A percentile compares a stretch with the other conserved stretches of the same genome.
These are phyloP conservation scores for Omphalea diandra DNA, from an alignment of 441 rosid species.

Conservation along the genomic window DNA sequence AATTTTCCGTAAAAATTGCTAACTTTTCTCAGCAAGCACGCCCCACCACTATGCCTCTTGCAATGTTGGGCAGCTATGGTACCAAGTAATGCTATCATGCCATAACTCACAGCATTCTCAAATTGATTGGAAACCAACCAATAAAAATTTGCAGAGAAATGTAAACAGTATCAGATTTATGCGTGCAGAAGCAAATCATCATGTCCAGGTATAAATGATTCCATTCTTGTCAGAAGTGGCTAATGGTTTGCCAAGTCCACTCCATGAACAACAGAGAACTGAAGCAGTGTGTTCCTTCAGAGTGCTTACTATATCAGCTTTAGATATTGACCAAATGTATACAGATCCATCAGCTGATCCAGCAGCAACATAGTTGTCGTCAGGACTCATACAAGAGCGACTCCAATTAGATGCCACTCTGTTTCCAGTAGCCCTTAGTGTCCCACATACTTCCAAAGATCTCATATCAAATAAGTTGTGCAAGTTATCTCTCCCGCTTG, in stretches of 20 bases:
- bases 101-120: neutral
- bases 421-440: constrained; percentile 78
- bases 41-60: neutral
- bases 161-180: constrained; percentile 19
- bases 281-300: constrained; percentile 83
- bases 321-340: constrained; percentile 75
- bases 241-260: constrained; percentile 84
- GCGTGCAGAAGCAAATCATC: constrained; percentile 19
- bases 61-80: neutral
- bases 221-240: constrained; percentile 91
- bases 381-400: constrained; percentile 92
- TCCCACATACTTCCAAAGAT: constrained; percentile 75
- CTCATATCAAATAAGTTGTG: constrained; percentile 86
- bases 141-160: neutral
- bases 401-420: constrained; percentile 95
- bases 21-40: neutral
- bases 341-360: constrained; percentile 90
- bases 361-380: constrained; percentile 82
- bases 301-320: constrained; percentile 67
- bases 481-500: constrained; percentile 92
- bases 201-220: constrained; percentile 76
- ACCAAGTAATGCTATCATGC: neutral
- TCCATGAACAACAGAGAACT: constrained; percentile 89
- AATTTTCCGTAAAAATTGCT: neutral
- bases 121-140: neutral